These are phyloP conservation scores for Phytomonas serpens DNA, from an alignment of 208 protist genomes.

Conservation along the genomic window DNA sequence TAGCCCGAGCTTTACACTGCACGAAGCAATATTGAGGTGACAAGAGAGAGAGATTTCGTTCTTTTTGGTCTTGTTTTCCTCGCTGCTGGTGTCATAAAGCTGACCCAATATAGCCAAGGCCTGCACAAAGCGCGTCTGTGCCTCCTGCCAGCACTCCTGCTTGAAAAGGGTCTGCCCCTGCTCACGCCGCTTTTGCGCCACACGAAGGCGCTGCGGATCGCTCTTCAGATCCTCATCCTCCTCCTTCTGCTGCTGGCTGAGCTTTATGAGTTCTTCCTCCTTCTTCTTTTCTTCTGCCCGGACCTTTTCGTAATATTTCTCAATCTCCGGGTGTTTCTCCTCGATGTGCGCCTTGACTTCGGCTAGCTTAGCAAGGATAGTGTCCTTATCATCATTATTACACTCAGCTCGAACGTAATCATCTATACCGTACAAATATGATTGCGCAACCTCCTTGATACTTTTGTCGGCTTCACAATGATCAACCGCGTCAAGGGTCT, in stretches of 20 bases:
- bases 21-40: conserved; percentile 76
- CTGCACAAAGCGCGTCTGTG: conserved; percentile 69
- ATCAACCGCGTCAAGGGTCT: conserved; percentile 32
- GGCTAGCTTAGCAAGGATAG: conserved; percentile 17
- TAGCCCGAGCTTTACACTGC: conserved; percentile 51
- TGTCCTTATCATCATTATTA: conserved; percentile 15
- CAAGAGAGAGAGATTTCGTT: conserved; percentile 59
- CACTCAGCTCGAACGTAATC: conserved; percentile 37
- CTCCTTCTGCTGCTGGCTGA: conserved; percentile 41
- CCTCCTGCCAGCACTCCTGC: conserved; percentile 56
- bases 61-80: conserved; percentile 42
- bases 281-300: conserved; percentile 25
- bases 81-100: conserved; percentile 51
- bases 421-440: conserved; percentile 26
- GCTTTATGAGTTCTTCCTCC: conserved; percentile 37
- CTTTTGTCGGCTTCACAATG: conserved; percentile 19
- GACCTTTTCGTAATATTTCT: conserved; percentile 23
- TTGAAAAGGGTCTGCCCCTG: conserved; percentile 67
- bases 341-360: conserved; percentile 25
- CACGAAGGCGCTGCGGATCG: conserved; percentile 63
- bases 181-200: conserved; percentile 57
- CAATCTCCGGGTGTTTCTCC: conserved; percentile 27
- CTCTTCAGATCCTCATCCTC: conserved; percentile 44
- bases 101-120: conserved; percentile 49
- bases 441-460: conserved; percentile 16